Base-by-base conservation (phyloP, 1,284 basidiomycete genomes). In the Cryptococcus maquisensis region DNA sequence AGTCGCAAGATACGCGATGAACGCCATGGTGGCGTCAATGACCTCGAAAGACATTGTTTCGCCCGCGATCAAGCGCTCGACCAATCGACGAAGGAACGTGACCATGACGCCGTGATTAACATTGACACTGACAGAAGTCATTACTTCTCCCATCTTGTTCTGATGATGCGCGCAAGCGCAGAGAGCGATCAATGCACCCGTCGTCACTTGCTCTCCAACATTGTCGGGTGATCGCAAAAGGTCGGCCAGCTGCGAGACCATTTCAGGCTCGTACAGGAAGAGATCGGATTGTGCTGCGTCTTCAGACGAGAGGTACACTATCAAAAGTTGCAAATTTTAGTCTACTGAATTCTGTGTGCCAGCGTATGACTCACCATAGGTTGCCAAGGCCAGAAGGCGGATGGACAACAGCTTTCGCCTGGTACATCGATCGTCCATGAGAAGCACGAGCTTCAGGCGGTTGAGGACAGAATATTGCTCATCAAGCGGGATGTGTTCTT, bases 101-200 rank as follows among this genome's bases (percentile, higher is more conserved):
- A 97, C 90, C 35, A 98, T 77, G 46, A 92, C 87, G 15, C 96
- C 96, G 70, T 98, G 96, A 67, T 92, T 97, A 57, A 98, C 91
- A 49, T 92, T 92, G 18, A 92, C 94, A 68, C 96, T 96, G 47
- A 98, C 83, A 1, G 94, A 86, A 15, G 87, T 86, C 42, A 98
- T 78, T 28, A 97, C 91, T 68, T 98, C 95, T 60, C 85, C 83
- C 38, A 90, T 82, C 70, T 87, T 90, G 60, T 79, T 80, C 54
- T 90, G 84, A 71, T 96, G 95, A 60, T 90, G 83, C 4, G 86
- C 87, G 54, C 96, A 83, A 4, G 90, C 90, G 73, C 98, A 96
- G 50, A 98, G 80, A 10, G 91, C 88, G 48, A 88, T 84, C 54
- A 98, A 81, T 13, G 92, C 88, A 3, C 88, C 86, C 2, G 86